phyloP scores from a whole-genome alignment of 768 basidiomycete species.

The Amyloporia xantha region DNA sequence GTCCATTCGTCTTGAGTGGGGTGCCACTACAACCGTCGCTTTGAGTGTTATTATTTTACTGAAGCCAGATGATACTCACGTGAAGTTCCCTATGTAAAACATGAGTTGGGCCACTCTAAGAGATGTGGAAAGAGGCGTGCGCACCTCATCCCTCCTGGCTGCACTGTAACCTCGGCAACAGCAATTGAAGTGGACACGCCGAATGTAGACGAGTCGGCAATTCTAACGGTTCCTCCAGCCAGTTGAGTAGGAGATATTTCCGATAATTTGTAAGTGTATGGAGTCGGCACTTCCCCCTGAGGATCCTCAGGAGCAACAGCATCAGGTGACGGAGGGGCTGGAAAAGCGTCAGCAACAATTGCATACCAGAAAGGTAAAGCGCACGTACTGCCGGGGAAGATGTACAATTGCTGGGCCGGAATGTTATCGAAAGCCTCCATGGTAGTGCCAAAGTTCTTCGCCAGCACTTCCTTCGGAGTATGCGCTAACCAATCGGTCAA shows the following conservation, averaged over 20 bases:
- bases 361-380: background rate
- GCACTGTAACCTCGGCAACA: slow-evolving; percentile 50
- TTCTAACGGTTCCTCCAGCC: slow-evolving; percentile 52
- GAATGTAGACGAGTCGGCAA: slow-evolving; percentile 53
- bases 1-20: slow-evolving; percentile 45
- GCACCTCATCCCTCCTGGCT: slow-evolving; percentile 58
- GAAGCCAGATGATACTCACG: slow-evolving; percentile 27
- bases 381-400: slow-evolving; percentile 35
- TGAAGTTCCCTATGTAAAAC: slow-evolving; percentile 43
- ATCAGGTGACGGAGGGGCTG: slow-evolving; percentile 18
- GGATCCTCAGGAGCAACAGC: slow-evolving; percentile 39
- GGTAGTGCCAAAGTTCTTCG: slow-evolving; percentile 54
- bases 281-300: slow-evolving; percentile 39
- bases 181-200: slow-evolving; percentile 44
- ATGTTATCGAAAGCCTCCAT: slow-evolving; percentile 48
- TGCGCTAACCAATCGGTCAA: slow-evolving; percentile 67
- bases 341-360: background rate
- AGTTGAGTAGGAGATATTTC: slow-evolving; percentile 35
- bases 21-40: slow-evolving; percentile 35
- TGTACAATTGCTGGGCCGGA: slow-evolving; percentile 48
- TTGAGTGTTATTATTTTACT: background rate
- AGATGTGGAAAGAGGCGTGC: too few relatives aligned
- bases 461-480: slow-evolving; percentile 49
- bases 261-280: slow-evolving; percentile 52
- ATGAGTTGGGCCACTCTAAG: too few relatives aligned